phyloP scores from a whole-genome alignment of 176 grass and related monocot genomes.

The Oryza meridionalis region DNA sequence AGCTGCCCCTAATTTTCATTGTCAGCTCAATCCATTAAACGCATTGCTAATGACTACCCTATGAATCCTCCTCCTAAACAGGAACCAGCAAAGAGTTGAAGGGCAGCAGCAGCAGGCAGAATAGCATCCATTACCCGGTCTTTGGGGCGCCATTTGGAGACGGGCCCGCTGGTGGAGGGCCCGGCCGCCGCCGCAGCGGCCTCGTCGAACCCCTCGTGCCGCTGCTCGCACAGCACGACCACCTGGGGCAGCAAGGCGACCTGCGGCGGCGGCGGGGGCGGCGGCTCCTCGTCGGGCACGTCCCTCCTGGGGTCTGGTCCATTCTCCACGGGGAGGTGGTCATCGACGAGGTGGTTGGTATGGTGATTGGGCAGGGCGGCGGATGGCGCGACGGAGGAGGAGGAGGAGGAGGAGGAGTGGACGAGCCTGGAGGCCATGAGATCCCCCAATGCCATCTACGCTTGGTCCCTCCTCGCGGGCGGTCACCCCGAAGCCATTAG shows the following conservation, averaged over 20 bases:
- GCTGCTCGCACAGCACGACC: conserved; percentile 79
- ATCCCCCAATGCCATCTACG: conserved; percentile 98
- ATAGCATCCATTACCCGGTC: conserved; percentile 73
- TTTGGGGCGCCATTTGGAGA: conserved; percentile 94
- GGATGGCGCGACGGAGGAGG: conserved; percentile 34
- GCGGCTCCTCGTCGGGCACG: conserved; percentile 16
- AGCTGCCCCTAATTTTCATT: neutral
- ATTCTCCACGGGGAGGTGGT: conserved; percentile 28
- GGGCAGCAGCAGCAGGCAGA: conserved; percentile 1
- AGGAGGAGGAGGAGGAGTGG: conserved; percentile 46
- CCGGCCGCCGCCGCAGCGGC: conserved; percentile 47
- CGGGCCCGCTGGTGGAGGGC: conserved; percentile 70
- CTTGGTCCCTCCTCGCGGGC: neutral
- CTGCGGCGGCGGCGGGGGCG: conserved; percentile 17
- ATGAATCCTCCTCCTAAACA: neutral
- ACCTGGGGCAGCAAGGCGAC: conserved; percentile 68
- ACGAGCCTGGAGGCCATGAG: conserved; percentile 94
- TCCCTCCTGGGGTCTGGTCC: conserved; percentile 16
- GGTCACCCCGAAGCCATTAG: conserved; percentile 34
- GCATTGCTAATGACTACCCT: neutral
- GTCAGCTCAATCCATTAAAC: neutral
- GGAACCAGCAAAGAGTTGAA: conserved; percentile 17
- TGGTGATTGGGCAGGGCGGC: conserved; percentile 45
- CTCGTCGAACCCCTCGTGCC: conserved; percentile 78
- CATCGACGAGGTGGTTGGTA: conserved; percentile 14